phyloP scores from a whole-genome alignment of 106 monocot species.

The Posidonia australis region DNA sequence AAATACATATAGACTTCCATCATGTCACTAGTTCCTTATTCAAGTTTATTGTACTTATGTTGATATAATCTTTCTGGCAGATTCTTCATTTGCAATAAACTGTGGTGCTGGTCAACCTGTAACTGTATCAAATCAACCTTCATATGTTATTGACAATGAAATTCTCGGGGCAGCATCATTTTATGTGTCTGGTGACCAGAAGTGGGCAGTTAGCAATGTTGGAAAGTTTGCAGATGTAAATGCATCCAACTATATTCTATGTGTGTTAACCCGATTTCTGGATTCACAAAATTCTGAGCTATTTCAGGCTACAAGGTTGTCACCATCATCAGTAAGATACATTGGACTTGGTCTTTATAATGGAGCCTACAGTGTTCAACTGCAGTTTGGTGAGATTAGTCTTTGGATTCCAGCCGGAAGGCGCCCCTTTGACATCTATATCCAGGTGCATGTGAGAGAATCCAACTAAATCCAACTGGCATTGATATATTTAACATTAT shows the following conservation, averaged over 20 bases:
- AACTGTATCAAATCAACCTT: constrained; percentile 23
- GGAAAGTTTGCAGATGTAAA: constrained; percentile 42
- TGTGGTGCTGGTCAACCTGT: constrained; percentile 37
- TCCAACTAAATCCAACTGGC: no score
- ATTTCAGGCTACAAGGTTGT: constrained; percentile 59
- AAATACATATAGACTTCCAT: no score
- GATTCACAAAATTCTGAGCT: constrained; percentile 65
- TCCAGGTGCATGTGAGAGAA: no score
- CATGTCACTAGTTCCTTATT: no score
- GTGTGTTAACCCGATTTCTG: constrained; percentile 25
- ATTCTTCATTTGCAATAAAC: no score
- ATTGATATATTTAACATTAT: no score
- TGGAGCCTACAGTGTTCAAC: constrained; percentile 60
- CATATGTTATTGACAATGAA: constrained; percentile 57
- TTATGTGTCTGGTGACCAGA: no score
- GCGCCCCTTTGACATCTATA: constrained; percentile 74
- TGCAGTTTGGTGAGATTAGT: constrained; percentile 52
- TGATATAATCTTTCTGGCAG: no score
- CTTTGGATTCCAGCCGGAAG: constrained; percentile 37
- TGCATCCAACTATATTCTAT: constrained; percentile 27
- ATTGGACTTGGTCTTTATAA: constrained; percentile 83
- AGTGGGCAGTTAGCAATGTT: no score
- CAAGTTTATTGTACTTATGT: no score
- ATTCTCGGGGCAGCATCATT: no score
- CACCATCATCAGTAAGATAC: constrained; percentile 85